Conservation (phyloP, 768 basidiomycete species). For the Boletus edulis region DNA sequence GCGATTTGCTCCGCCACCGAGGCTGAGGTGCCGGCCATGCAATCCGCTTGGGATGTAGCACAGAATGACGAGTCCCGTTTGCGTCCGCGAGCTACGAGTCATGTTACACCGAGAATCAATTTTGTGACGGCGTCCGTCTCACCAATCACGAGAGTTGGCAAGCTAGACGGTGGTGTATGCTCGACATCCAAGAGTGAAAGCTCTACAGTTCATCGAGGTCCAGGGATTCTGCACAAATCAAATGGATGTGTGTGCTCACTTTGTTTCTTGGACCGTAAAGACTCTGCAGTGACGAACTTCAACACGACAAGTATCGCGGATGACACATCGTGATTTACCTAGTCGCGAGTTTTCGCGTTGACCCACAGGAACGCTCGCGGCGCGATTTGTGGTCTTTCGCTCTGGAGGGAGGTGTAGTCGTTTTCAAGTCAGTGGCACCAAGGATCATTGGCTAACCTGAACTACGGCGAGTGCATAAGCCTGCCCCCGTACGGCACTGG, state of each 20-base stretch:
- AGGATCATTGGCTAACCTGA: constrained; percentile 19
- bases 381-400: constrained; percentile 9
- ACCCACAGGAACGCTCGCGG: constrained; percentile 17
- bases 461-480: neutral
- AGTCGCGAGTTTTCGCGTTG: constrained; percentile 8
- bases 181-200: constrained; percentile 5
- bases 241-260: constrained; percentile 9
- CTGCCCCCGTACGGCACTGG: neutral
- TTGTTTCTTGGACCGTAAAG: constrained; percentile 11
- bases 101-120: neutral
- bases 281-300: constrained; percentile 12
- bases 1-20: neutral
- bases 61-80: constrained; percentile 11
- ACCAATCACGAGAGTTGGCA: constrained; percentile 10
- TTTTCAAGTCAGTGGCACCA: neutral
- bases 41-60: neutral
- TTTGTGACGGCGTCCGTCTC: neutral
- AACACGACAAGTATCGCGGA: constrained; percentile 1
- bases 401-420: constrained; percentile 9
- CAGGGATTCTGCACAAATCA: neutral
- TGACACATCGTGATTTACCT: constrained; percentile 9
- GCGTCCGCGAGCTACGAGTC: constrained; percentile 16
- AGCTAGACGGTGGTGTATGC: constrained; percentile 3
- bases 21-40: neutral
- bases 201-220: constrained; percentile 6